Evolutionary conservation across 2,329 filamentous ascomycete species (phyloP).

Genomic region (Claviceps capensis): DNA sequence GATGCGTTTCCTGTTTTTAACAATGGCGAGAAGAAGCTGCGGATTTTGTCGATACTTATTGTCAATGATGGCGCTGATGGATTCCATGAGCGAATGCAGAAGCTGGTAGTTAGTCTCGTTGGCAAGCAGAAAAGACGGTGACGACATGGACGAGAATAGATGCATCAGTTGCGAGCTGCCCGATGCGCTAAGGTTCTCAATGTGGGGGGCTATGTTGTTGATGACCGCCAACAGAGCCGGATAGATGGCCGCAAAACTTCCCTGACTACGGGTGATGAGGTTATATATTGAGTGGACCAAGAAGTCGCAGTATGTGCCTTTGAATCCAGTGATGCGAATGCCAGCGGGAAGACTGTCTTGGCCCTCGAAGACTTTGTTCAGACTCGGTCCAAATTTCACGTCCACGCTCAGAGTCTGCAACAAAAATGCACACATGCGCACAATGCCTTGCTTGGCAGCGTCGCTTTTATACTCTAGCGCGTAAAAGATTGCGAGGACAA

Average conservation of each 20-base stretch:
- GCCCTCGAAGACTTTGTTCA: conserved; percentile 79
- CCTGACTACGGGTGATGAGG: conserved; percentile 82
- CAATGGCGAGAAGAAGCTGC: conserved; percentile 63
- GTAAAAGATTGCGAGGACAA: conserved; percentile 83
- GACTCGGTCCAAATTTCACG: conserved; percentile 72
- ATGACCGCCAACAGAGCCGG: conserved; percentile 84
- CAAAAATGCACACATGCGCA: conserved; percentile 95
- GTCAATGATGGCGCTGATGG: conserved; percentile 79
- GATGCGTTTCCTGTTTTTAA: conserved; percentile 71
- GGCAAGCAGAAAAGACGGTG: conserved; percentile 78
- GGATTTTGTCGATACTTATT: conserved; percentile 75
- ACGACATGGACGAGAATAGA: conserved; percentile 82
- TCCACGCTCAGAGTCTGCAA: conserved; percentile 92
- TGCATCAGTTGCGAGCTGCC: conserved; percentile 76
- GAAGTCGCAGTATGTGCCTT: conserved; percentile 85
- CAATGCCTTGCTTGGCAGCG: conserved; percentile 75
- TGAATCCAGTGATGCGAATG: conserved; percentile 73
- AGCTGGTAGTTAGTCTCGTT: conserved; percentile 84
- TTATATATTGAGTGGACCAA: conserved; percentile 89
- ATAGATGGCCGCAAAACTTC: conserved; percentile 80
- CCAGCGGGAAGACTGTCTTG: conserved; percentile 75
- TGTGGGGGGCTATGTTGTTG: conserved; percentile 80
- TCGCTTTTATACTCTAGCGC: conserved; percentile 82
- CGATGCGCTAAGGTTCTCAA: conserved; percentile 60
- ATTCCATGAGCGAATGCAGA: conserved; percentile 70